Base-by-base conservation (phyloP, 495 filamentous ascomycete genomes). In the Neurospora discreta region DNA sequence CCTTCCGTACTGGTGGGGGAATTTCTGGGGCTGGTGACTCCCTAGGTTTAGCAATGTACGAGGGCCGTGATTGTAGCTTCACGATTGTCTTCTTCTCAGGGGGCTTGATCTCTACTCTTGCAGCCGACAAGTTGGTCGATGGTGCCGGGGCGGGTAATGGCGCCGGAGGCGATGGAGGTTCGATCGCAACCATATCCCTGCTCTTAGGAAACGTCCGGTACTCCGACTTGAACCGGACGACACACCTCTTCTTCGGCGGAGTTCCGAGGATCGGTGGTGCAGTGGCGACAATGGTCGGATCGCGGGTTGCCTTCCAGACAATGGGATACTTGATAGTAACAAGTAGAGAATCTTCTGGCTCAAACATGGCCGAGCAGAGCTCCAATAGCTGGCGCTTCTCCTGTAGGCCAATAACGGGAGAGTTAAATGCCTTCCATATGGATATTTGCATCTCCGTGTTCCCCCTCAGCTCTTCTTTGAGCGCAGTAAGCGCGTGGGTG, bases 371-470 rank as follows among this genome's bases (percentile, higher is more conserved):
- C 16, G 81, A 82, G 77, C 92, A 95, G 46, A 97, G 83, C 73
- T 96, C 92, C 23, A 91, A 82, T 3, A 98, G 81, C 68, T 92
- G 89, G n/a, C 85, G 83, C 39, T 94, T 85, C 77, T 98, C 94
- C n/a, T 86, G 78, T 3, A 92, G 73, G 9, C 88, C 88, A 70
- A 93, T 86, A 39, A 78, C 76, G 0, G 86, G 83, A 0, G 93
- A 95, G 44, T 89, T 88, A 67, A 93, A 85, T 23, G 93, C 93
- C 68, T 85, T 83, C 92, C 93, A 96, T 18, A 98, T 81, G n/a
- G 88, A 87, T 15, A 87, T 82, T 74, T 90, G 89, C 69, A 98
- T 78, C 3, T 82, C 82, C 18, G 81, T 70, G 70, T 95, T 89
- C 33, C 84, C 81, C 15, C 86, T 81, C 9, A 97, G 75, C 71